A percentile compares a stretch with the other conserved stretches of the same genome.
Conservation (phyloP, 345 rosid species). For the Cochlearia excelsa region DNA sequence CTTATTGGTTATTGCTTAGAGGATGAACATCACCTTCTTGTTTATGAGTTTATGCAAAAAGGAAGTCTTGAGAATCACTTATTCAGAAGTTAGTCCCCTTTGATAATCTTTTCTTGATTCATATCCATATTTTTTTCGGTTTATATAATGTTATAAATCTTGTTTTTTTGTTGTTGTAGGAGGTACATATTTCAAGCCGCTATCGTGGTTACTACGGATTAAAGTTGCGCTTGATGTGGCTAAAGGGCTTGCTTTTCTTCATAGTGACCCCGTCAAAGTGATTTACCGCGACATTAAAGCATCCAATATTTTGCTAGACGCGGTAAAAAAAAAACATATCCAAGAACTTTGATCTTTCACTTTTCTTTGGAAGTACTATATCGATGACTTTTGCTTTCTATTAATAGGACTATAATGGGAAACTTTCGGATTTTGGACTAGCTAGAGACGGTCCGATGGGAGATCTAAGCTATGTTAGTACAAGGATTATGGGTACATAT, state of each 20-base stretch:
- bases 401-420: conserved; percentile 65
- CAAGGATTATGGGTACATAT: conserved; percentile 89
- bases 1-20: conserved; percentile 87
- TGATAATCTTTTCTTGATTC: conserved; percentile 3
- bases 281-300: conserved; percentile 90
- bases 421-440: conserved; percentile 89
- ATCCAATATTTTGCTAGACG: conserved; percentile 78
- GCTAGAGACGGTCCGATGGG: conserved; percentile 93
- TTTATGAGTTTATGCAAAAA: conserved; percentile 91
- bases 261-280: conserved; percentile 73
- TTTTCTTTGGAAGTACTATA: not conserved
- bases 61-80: conserved; percentile 97
- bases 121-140: not conserved
- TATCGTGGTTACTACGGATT: conserved; percentile 81
- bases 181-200: conserved; percentile 71
- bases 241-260: conserved; percentile 90
- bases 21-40: conserved; percentile 88
- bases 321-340: conserved; percentile 38
- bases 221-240: conserved; percentile 94
- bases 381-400: conserved; percentile 13
- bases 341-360: not conserved
- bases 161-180: conserved; percentile 37
- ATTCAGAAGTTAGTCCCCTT: conserved; percentile 67
- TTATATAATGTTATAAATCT: not conserved
- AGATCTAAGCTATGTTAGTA: conserved; percentile 75